Evolutionary conservation across 2,329 filamentous ascomycete species (phyloP).

Genomic region (Alternaria postmessia): DNA sequence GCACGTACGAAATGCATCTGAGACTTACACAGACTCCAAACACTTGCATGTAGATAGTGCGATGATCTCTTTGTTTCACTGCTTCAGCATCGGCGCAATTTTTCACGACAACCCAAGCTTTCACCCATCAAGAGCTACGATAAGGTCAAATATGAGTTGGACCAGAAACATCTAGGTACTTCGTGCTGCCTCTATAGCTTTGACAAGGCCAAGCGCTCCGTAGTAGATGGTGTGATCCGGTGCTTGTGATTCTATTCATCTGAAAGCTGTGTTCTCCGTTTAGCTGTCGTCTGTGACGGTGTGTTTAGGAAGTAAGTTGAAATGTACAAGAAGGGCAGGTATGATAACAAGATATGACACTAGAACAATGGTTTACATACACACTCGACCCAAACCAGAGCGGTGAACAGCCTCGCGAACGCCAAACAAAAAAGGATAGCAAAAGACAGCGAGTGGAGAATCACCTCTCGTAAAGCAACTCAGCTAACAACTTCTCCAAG

Average conservation of each 20-base stretch:
- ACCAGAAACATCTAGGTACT: too few species aligned
- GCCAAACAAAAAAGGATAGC: not conserved
- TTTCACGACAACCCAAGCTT: not conserved
- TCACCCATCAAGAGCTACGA: not conserved
- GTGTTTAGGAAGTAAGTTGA: not conserved
- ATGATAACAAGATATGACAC: not conserved
- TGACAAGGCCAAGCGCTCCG: too few species aligned
- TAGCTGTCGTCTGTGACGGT: not conserved
- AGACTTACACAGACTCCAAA: too few species aligned
- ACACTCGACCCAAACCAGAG: not conserved
- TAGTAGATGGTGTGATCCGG: too few species aligned
- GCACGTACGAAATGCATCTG: too few species aligned
- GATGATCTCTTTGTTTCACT: not conserved
- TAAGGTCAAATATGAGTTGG: not conserved
- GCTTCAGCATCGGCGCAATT: not conserved
- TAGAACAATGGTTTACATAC: not conserved
- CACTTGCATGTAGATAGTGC: too few species aligned
- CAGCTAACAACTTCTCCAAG: slow-evolving; percentile 34
- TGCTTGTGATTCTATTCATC: too few species aligned
- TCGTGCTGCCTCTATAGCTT: too few species aligned
- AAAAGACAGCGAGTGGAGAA: not conserved
- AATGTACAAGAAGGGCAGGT: not conserved
- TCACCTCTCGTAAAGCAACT: not conserved
- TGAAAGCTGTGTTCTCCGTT: too few species aligned
- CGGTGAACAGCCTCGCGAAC: not conserved